These are phyloP conservation scores for Crucibulum parvulum DNA, from an alignment of 1,284 basidiomycete genomes.

Conservation along the genomic window DNA sequence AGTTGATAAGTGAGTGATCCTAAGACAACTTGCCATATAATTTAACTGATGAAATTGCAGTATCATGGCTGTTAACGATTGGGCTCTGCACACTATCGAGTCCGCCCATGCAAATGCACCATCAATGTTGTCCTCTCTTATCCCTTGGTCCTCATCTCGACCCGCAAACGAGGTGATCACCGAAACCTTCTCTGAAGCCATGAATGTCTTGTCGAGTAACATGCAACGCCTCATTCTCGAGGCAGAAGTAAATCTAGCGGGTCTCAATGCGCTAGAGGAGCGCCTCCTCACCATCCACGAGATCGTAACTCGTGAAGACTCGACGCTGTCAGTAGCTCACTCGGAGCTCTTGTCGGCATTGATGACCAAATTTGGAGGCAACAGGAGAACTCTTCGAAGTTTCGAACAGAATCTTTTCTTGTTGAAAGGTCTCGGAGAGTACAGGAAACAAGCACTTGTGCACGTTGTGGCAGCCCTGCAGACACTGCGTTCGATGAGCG, in stretches of 20 bases:
- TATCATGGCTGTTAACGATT: constrained; percentile 73
- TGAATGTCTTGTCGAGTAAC: constrained; percentile 60
- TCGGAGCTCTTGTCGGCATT: constrained; percentile 65
- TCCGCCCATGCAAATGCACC: constrained; percentile 46
- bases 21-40: neutral
- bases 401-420: constrained; percentile 58
- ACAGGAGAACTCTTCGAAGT: constrained; percentile 50
- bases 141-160: constrained; percentile 48
- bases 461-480: constrained; percentile 70
- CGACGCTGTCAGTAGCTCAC: constrained; percentile 46
- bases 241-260: constrained; percentile 58
- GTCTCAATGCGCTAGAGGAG: constrained; percentile 67
- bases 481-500: constrained; percentile 64
- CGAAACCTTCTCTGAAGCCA: constrained; percentile 63
- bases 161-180: constrained; percentile 51
- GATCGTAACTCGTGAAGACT: constrained; percentile 62
- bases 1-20: constrained; percentile 63
- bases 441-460: constrained; percentile 62
- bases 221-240: constrained; percentile 66
- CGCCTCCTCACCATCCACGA: constrained; percentile 62
- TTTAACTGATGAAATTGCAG: constrained; percentile 39
- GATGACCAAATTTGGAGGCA: constrained; percentile 73
- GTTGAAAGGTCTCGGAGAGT: constrained; percentile 58
- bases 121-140: constrained; percentile 45
- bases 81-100: constrained; percentile 68